Evolutionary conservation across 2,329 filamentous ascomycete species (phyloP).

Genomic region (Microcyclosporella mali): DNA sequence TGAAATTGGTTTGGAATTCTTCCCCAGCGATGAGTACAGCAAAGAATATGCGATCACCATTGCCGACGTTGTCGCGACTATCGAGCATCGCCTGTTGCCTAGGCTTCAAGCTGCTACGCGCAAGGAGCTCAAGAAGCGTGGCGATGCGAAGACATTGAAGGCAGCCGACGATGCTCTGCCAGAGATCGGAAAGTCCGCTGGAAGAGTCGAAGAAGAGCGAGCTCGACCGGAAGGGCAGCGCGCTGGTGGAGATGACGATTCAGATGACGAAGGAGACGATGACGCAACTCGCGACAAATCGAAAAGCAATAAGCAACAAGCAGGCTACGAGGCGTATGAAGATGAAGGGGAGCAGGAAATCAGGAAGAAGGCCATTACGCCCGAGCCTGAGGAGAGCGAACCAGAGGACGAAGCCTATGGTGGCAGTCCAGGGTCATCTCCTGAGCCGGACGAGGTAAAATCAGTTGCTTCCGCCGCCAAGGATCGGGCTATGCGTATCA

Average conservation of each 20-base stretch:
- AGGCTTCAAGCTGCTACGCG: conserved; percentile 64
- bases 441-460: conserved; percentile 28
- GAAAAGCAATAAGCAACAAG: conserved; percentile 69
- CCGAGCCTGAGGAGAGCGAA: conserved; percentile 46
- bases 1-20: conserved; percentile 74
- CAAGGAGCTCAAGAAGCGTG: conserved; percentile 74
- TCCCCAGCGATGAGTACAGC: conserved; percentile 75
- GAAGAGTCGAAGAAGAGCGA: conserved; percentile 48
- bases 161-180: conserved; percentile 61
- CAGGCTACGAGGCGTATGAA: conserved; percentile 82
- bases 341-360: conserved; percentile 85
- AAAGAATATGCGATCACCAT: conserved; percentile 77
- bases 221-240: conserved; percentile 40
- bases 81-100: conserved; percentile 76
- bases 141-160: conserved; percentile 51
- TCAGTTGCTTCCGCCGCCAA: conserved; percentile 33
- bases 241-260: conserved; percentile 64
- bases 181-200: conserved; percentile 62
- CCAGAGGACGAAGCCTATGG: conserved; percentile 52
- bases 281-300: conserved; percentile 64
- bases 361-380: conserved; percentile 36
- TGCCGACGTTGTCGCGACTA: conserved; percentile 67
- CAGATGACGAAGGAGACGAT: conserved; percentile 50
- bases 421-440: conserved; percentile 38
- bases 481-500: conserved; percentile 58